Percentiles rank a stretch among this genome's conserved stretches.
Evolutionary conservation across 2,329 filamentous ascomycete species (phyloP).

Genomic region (Phaeosphaeria sp.): DNA sequence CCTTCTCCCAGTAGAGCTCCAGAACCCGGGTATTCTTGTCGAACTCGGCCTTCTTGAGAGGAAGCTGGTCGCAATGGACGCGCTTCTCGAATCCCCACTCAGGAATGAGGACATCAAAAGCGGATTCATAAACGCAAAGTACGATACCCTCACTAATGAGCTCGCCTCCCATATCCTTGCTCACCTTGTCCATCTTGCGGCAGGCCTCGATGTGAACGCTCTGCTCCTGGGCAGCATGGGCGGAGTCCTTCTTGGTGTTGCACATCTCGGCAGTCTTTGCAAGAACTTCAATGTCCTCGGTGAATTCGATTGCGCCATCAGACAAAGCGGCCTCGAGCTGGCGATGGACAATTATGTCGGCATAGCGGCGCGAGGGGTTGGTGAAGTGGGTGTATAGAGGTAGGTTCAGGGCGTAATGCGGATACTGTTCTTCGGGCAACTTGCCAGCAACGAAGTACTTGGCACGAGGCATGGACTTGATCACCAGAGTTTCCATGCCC

Average conservation of each 20-base stretch:
- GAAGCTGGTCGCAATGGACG: slow-evolving; percentile 97
- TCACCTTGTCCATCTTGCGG: slow-evolving; percentile 91
- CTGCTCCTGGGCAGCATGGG: slow-evolving; percentile 96
- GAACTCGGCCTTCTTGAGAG: slow-evolving; percentile 98
- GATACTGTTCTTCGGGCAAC: slow-evolving; percentile 75
- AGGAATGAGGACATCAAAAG: slow-evolving; percentile 96
- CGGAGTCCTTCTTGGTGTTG: slow-evolving; percentile 99
- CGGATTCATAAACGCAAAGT: slow-evolving; percentile 96
- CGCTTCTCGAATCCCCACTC: slow-evolving; percentile 99
- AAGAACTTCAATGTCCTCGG: slow-evolving; percentile 84
- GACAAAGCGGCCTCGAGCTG: slow-evolving; percentile 89
- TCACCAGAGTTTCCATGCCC: slow-evolving; percentile 94
- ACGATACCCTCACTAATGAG: slow-evolving; percentile 96
- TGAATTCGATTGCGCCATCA: slow-evolving; percentile 81
- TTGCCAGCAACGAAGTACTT: slow-evolving; percentile 92
- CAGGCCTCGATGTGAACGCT: slow-evolving; percentile 98
- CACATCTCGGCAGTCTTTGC: slow-evolving; percentile 93
- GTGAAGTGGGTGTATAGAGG: slow-evolving; percentile 98
- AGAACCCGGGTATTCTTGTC: slow-evolving; percentile 93
- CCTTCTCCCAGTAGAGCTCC: slow-evolving; percentile 99
- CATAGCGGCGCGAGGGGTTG: slow-evolving; percentile 90
- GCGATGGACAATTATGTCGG: slow-evolving; percentile 93
- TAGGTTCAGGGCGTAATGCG: slow-evolving; percentile 91
- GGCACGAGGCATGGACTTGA: slow-evolving; percentile 95
- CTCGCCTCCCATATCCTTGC: slow-evolving; percentile 85